These are phyloP conservation scores for Prunella vulgaris DNA, from an alignment of 257 asterid genomes.

Conservation along the genomic window DNA sequence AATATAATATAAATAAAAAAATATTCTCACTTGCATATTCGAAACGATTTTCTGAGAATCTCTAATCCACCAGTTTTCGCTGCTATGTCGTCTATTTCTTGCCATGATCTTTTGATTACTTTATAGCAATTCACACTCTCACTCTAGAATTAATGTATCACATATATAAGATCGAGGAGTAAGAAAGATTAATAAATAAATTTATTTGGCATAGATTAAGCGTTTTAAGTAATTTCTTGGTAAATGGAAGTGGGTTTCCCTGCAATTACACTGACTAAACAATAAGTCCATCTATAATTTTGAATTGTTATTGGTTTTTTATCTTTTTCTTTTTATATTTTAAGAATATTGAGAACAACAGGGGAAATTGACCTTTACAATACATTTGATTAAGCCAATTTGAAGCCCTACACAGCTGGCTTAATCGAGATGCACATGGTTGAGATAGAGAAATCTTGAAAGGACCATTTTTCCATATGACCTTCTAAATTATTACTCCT, in stretches of 20 bases:
- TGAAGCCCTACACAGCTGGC: neutral
- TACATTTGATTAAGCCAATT: neutral
- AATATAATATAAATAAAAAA: neutral
- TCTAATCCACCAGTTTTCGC: slow-evolving; percentile 54
- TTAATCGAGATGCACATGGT: neutral
- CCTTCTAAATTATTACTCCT: neutral
- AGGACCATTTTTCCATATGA: neutral
- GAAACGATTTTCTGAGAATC: slow-evolving; percentile 57
- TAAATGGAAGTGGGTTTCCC: neutral
- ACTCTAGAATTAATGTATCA: slow-evolving; percentile 26
- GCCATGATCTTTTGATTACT: slow-evolving; percentile 78
- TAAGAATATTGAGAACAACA: neutral
- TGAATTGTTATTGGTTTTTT: neutral
- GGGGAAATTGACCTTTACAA: neutral
- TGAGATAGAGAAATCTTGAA: neutral
- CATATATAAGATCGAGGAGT: neutral
- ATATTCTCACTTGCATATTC: slow-evolving; percentile 71
- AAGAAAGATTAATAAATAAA: no score
- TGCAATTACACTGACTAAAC: neutral
- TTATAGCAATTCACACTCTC: slow-evolving; percentile 78
- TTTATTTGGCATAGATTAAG: no score
- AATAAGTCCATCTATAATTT: neutral
- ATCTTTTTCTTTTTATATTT: no score
- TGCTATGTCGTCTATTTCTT: slow-evolving; percentile 62
- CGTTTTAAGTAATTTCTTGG: no score